Percentiles rank a stretch among this genome's conserved stretches.
phyloP scores from a whole-genome alignment of 305 asterid species.

The Fraxinus floribunda region DNA sequence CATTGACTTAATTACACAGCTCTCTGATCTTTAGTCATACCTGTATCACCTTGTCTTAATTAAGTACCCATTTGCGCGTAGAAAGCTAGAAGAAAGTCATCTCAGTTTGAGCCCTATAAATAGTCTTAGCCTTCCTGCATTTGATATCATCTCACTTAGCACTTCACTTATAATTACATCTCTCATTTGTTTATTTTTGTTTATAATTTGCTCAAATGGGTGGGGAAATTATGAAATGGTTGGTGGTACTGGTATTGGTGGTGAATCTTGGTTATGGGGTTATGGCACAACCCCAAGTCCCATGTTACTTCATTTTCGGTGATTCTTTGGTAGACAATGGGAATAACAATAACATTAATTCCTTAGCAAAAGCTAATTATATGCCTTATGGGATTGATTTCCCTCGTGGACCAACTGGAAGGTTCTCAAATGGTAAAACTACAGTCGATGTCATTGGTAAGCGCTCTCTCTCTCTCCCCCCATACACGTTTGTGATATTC shows the following conservation, averaged over 20 bases:
- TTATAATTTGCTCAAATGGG: conserved; percentile 34
- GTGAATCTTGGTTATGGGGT: conserved; percentile 21
- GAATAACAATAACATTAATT: conserved; percentile 62
- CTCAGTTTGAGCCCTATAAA: conserved; percentile 7
- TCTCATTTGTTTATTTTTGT: conserved; percentile 17
- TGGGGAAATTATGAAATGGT: conserved; percentile 27
- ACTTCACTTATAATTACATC: conserved; percentile 12
- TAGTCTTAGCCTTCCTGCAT: conserved; percentile 6
- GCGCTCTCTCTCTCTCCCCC: background rate
- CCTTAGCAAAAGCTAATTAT: conserved; percentile 76
- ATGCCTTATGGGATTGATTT: conserved; percentile 81
- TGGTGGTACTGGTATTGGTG: conserved; percentile 20
- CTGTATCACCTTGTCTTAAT: background rate
- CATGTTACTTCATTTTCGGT: conserved; percentile 72
- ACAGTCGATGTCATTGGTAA: conserved; percentile 68
- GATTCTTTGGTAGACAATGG: conserved; percentile 87
- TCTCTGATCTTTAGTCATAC: background rate
- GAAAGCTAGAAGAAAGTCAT: background rate
- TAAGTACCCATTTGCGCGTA: background rate
- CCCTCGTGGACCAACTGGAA: conserved; percentile 65
- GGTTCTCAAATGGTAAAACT: conserved; percentile 73
- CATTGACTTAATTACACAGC: background rate
- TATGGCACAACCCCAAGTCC: conserved; percentile 68
- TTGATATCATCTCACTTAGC: conserved; percentile 35
- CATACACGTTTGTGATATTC: background rate